Conservation (phyloP, 164 flowering plant genomes). For the Nymphaea thermarum region DNA sequence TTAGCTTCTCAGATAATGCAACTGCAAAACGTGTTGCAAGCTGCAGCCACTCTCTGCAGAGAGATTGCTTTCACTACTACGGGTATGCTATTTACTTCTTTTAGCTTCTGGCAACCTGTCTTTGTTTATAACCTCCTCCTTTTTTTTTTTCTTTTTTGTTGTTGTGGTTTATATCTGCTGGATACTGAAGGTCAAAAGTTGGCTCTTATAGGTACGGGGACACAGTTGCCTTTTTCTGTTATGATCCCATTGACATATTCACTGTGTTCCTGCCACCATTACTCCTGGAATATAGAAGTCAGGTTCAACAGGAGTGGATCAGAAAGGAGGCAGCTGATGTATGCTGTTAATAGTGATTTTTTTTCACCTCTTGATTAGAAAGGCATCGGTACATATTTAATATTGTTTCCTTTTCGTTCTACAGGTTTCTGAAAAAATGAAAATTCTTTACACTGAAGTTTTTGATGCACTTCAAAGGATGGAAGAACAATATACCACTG, state of each 20-base stretch:
- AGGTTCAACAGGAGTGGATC: slow-evolving; percentile 44
- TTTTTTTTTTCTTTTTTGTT: not conserved
- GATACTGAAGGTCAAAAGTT: too few species aligned
- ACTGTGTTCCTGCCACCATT: slow-evolving; percentile 71
- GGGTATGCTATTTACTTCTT: slow-evolving; percentile 30
- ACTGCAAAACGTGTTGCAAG: slow-evolving; percentile 83
- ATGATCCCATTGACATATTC: slow-evolving; percentile 75
- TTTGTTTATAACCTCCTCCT: not conserved
- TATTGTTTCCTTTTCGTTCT: not conserved
- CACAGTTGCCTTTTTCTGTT: slow-evolving; percentile 83
- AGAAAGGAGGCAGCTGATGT: slow-evolving; percentile 71
- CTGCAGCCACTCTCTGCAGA: slow-evolving; percentile 90
- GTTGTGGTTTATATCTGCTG: too few species aligned
- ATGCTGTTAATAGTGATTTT: not conserved
- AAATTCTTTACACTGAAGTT: slow-evolving; percentile 50
- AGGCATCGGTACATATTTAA: too few species aligned
- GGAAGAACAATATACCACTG: slow-evolving; percentile 34
- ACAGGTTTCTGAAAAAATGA: slow-evolving; percentile 63
- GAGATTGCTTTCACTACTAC: slow-evolving; percentile 85
- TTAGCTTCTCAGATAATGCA: slow-evolving; percentile 80
- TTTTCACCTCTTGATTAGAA: not conserved
- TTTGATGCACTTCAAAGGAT: slow-evolving; percentile 38
- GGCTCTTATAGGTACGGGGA: slow-evolving; percentile 56
- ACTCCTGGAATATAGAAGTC: slow-evolving; percentile 44
- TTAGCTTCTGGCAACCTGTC: not conserved